These are phyloP conservation scores for Cucumis cinereus DNA, from an alignment of 306 rosid genomes.

Conservation along the genomic window DNA sequence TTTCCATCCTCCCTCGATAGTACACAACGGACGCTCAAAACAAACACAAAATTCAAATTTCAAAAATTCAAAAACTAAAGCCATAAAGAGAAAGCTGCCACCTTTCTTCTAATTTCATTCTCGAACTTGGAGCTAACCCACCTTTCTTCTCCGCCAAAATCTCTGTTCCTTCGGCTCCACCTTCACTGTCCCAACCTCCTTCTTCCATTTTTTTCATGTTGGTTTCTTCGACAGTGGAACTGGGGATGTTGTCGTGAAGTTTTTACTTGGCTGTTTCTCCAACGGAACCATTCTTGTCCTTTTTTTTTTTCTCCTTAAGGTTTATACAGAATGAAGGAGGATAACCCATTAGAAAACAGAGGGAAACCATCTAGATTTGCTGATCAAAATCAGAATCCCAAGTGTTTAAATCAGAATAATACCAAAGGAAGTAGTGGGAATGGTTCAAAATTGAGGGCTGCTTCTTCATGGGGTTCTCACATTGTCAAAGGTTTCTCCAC, in stretches of 20 bases:
- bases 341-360: slow-evolving; percentile 54
- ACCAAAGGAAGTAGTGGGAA: slow-evolving; percentile 29
- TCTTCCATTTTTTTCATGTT: not conserved
- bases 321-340: slow-evolving; percentile 58
- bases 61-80: slow-evolving; percentile 45
- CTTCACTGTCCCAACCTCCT: not conserved
- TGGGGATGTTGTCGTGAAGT: not conserved
- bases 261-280: not conserved
- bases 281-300: not conserved
- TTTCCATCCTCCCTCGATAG: slow-evolving; percentile 24
- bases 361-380: slow-evolving; percentile 40
- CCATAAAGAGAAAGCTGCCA: slow-evolving; percentile 30
- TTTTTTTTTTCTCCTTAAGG: not conserved
- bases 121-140: slow-evolving; percentile 15
- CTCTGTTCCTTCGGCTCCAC: not conserved
- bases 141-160: not conserved
- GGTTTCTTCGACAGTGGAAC: not conserved
- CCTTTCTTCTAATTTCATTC: slow-evolving; percentile 13
- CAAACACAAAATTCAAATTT: slow-evolving; percentile 41
- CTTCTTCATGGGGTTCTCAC: slow-evolving; percentile 86
- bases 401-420: slow-evolving; percentile 20
- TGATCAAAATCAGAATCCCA: slow-evolving; percentile 75
- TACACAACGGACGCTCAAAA: not conserved
- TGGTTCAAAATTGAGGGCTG: slow-evolving; percentile 44
- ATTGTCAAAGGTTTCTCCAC: slow-evolving; percentile 75